A percentile compares a stretch with the other conserved stretches of the same genome.
Evolutionary conservation across 2,329 filamentous ascomycete genomes (phyloP).

Genomic region (Pseudogymnoascus sp.): DNA sequence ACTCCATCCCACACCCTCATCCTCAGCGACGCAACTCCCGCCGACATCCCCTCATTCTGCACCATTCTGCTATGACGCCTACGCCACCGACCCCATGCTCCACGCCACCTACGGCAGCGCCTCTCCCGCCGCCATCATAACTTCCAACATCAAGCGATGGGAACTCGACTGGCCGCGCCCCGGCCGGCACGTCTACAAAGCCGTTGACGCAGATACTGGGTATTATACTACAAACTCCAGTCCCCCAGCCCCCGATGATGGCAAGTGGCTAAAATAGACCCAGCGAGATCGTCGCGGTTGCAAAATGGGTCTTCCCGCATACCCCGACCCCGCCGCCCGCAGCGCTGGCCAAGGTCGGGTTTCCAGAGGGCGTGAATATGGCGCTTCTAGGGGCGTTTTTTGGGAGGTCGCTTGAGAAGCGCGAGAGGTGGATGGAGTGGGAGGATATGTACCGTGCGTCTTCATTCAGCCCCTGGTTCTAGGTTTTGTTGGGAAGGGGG

Average conservation of each 20-base stretch:
- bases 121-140: not conserved
- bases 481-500: not conserved
- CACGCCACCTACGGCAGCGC: not conserved
- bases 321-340: conserved; percentile 14
- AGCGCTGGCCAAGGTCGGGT: conserved; percentile 8
- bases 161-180: not conserved
- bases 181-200: not conserved
- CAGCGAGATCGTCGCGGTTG: conserved; percentile 26
- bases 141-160: not conserved
- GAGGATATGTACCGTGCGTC: not conserved
- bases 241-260: not conserved
- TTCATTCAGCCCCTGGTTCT: not conserved
- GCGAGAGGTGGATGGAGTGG: not conserved
- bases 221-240: not conserved
- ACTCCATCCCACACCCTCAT: not conserved
- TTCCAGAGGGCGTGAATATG: not conserved
- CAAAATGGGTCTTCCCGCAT: conserved; percentile 29
- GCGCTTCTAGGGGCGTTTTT: not conserved
- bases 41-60: not conserved
- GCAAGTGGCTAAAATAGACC: not conserved
- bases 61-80: not conserved
- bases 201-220: not conserved
- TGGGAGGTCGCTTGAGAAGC: not conserved
- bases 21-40: not conserved
- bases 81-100: conserved; percentile 14